Evolutionary conservation across 2,329 filamentous ascomycete genomes (phyloP).

Genomic region (Fonsecaea nubica): DNA sequence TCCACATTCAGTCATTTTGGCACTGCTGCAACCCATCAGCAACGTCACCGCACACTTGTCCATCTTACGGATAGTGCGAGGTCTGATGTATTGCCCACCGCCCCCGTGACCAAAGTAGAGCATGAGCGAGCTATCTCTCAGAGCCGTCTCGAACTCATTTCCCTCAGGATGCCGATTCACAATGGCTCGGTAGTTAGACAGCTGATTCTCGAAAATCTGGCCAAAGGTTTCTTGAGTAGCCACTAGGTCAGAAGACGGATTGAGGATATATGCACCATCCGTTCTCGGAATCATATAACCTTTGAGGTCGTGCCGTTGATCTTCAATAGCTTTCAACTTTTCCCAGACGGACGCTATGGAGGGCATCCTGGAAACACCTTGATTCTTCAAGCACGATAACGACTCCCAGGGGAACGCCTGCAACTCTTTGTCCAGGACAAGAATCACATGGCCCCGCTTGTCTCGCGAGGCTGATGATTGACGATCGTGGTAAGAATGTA

Average conservation of each 20-base stretch:
- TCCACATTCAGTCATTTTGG: constrained; percentile 77
- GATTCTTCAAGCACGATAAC: constrained; percentile 78
- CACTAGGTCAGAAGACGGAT: constrained; percentile 82
- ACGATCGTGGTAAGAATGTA: constrained; percentile 75
- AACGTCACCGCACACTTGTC: constrained; percentile 80
- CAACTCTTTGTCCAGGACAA: constrained; percentile 88
- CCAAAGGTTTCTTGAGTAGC: constrained; percentile 80
- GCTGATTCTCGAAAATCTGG: constrained; percentile 44
- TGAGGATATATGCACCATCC: constrained; percentile 74
- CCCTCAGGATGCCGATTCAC: constrained; percentile 75
- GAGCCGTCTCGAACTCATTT: constrained; percentile 72
- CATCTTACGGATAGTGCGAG: constrained; percentile 79
- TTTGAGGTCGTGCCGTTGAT: constrained; percentile 34
- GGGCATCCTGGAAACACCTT: constrained; percentile 84
- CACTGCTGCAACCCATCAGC: constrained; percentile 93
- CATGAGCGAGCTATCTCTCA: constrained; percentile 73
- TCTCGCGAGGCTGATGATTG: constrained; percentile 42
- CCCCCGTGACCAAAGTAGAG: constrained; percentile 97
- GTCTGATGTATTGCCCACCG: constrained; percentile 90
- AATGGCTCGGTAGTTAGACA: constrained; percentile 55
- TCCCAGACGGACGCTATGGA: constrained; percentile 83
- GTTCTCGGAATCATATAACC: constrained; percentile 26
- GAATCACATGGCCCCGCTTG: constrained; percentile 71
- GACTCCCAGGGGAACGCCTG: constrained; percentile 97
- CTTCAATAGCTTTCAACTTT: constrained; percentile 59